Base-by-base conservation (phyloP, 805 yeast genomes). In the Ogataea paraovalis region DNA sequence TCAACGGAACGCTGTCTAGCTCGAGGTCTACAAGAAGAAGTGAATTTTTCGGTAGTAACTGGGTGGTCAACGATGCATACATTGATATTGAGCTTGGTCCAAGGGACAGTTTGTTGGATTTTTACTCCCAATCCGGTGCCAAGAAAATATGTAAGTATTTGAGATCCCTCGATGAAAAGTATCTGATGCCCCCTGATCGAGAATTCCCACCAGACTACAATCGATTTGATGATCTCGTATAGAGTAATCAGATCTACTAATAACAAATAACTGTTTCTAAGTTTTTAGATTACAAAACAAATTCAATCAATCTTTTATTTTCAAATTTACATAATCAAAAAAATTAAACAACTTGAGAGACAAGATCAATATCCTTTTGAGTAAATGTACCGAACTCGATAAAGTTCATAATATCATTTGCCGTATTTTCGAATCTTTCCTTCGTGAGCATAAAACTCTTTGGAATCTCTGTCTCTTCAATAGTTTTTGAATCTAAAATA, bases 371-470 rank as follows among this genome's bases (percentile, higher is more conserved):
- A 16, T 34, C 38, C 16, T 34, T 10, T 34, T 34, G 19, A 7
- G 38, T 16, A 12, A 16, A 34, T 5, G 21, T 5, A 34, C 16
- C 38, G 16, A 34, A n/a, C 16, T 34, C 38, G 12, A 34, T 34
- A 12, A 5, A 34, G 12, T 34, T 39, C 18, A 61, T 43, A 36
- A 57, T 51, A 4, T 38, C 44, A 27, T 52, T 55, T 6, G 47
- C 45, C 0, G 51, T 53, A 19, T 41, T 46, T 2, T 25, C 33
- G 56, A 61, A 48, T 43, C 66, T 47, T 18, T 50, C 23, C 13
- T 45, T 37, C 4, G 62, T 56, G 12, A 61, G 43, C 32, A 55
- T 57, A 48, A 61, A 62, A 7, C 60, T 36, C 5, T 34, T 38
- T 4, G 65, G 65, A 32, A 61, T 49, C 3, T 48, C 49, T n/a